These are phyloP conservation scores for Ulmus americana DNA, from an alignment of 331 rosid species.

Conservation along the genomic window DNA sequence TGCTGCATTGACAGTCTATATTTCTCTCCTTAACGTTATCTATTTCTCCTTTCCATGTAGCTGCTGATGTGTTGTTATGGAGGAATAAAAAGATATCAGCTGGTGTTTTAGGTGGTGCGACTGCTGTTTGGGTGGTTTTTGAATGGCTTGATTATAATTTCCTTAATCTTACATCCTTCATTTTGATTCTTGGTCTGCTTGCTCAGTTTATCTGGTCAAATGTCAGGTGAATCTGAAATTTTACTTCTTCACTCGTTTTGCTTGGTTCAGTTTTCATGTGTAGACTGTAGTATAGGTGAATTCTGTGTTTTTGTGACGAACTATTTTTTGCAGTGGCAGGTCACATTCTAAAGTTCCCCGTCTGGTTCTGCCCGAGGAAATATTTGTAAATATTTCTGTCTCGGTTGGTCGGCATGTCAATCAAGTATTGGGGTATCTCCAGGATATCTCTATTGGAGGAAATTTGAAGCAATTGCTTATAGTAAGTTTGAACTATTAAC, in stretches of 20 bases:
- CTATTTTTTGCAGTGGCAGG: slow-evolving; percentile 38
- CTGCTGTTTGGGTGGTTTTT: slow-evolving; percentile 75
- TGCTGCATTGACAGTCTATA: slow-evolving; percentile 16
- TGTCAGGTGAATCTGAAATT: slow-evolving; percentile 52
- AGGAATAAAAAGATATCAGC: slow-evolving; percentile 97
- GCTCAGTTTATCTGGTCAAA: slow-evolving; percentile 79
- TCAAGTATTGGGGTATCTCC: slow-evolving; percentile 54
- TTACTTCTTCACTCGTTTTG: slow-evolving; percentile 9
- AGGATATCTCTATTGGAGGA: slow-evolving; percentile 77
- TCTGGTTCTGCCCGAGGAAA: slow-evolving; percentile 57
- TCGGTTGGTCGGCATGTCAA: slow-evolving; percentile 52
- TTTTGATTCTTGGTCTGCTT: slow-evolving; percentile 59
- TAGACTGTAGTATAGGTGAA: not conserved
- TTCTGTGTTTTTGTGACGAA: slow-evolving; percentile 20
- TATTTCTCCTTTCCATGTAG: slow-evolving; percentile 32
- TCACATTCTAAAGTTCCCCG: slow-evolving; percentile 56
- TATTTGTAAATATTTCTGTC: slow-evolving; percentile 52
- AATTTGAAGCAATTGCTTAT: slow-evolving; percentile 58
- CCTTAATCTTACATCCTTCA: slow-evolving; percentile 54
- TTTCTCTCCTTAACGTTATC: slow-evolving; percentile 9
- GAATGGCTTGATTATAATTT: slow-evolving; percentile 89
- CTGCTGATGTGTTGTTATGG: slow-evolving; percentile 93
- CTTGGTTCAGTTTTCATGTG: slow-evolving; percentile 1
- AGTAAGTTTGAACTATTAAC: slow-evolving; percentile 35
- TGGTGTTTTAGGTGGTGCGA: slow-evolving; percentile 60